These are phyloP conservation scores for Megacollybia platyphylla DNA, from an alignment of 1,284 basidiomycete genomes.

Conservation along the genomic window DNA sequence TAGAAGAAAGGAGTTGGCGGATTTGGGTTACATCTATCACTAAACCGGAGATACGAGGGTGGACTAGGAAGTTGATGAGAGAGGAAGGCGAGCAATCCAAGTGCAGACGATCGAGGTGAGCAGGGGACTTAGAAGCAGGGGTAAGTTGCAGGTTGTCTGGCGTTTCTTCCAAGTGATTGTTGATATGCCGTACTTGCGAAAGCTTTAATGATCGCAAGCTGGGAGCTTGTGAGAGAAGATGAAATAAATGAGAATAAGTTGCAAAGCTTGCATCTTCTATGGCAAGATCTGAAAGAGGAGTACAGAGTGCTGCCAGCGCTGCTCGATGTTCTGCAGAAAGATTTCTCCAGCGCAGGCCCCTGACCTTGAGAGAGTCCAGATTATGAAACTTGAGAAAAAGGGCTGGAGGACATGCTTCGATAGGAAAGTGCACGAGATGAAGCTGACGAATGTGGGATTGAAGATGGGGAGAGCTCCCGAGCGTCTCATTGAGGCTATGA, in stretches of 20 bases:
- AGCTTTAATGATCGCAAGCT: not conserved
- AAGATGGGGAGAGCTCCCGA: not conserved
- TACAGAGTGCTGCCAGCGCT: not conserved
- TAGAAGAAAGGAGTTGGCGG: not conserved
- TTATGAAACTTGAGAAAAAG: not conserved
- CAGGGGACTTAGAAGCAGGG: not conserved
- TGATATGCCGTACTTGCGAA: not conserved
- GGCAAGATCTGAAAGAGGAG: not conserved
- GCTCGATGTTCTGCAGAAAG: not conserved
- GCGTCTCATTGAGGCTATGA: not conserved
- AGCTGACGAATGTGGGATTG: not conserved
- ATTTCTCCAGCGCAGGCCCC: not conserved
- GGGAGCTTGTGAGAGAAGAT: not conserved
- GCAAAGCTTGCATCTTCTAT: not conserved
- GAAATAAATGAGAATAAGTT: not conserved
- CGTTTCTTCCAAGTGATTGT: not conserved
- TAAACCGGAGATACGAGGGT: not conserved
- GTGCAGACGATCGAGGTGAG: not conserved
- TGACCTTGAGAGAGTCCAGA: not conserved
- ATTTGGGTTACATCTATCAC: not conserved
- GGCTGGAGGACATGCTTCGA: not conserved
- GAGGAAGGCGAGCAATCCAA: not conserved
- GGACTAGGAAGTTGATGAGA: not conserved
- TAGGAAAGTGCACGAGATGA: not conserved
- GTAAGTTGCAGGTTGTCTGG: not conserved